Evolutionary conservation across 805 yeast species (phyloP), one percentile per base, ranked within the genome.

Genomic region (Candida fluviatilis): DNA sequence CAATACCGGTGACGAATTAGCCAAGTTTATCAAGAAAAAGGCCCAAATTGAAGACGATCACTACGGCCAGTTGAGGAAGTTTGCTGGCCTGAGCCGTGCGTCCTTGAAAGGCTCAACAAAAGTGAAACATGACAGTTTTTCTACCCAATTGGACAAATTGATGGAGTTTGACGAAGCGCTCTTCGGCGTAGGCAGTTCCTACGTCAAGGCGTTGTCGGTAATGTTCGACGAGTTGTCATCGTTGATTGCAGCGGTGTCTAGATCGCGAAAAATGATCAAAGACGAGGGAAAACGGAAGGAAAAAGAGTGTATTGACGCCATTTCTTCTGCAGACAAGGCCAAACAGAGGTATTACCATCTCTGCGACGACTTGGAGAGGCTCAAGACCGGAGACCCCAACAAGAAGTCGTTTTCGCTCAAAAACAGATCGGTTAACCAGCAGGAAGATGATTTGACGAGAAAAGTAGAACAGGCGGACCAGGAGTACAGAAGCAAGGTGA

Each of bases 181-280:
- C 31, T 58, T 53, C 40, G 72, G 75, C 11, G 95, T 87, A 11
- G 86, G 89, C 12, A 69, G 75, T 29, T 79, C 90, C 5, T 90
- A 81, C 61, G 84, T 86, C 24, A 80, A 80, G 35, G 89, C 93
- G 1, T 66, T 93, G 52, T 82, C 78, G 48, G 81, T 79, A 27
- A 93, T 93, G 88, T 78, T 81, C 51, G 95, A 86, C 50, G 97
- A 93, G 59, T 65, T 93, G 41, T 60, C 68, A 11, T 81, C 95
- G 0, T 69, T 93, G 44, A 71, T 85, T 13, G 70, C 77, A 14
- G 78, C 88, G 2, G 78, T 89, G 46, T 72, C 85, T 8, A 76
- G 84, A 42, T 68, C 80, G 45, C 74, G 99, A 48, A 93, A 90
- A 57, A 49, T 71, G 24, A 65, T 80, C 38, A 93, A 93, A 58